Percentiles rank a stretch among this genome's conserved stretches.
Evolutionary conservation across 257 asterid species (phyloP).

Genomic region (Primulina huaijiensis): DNA sequence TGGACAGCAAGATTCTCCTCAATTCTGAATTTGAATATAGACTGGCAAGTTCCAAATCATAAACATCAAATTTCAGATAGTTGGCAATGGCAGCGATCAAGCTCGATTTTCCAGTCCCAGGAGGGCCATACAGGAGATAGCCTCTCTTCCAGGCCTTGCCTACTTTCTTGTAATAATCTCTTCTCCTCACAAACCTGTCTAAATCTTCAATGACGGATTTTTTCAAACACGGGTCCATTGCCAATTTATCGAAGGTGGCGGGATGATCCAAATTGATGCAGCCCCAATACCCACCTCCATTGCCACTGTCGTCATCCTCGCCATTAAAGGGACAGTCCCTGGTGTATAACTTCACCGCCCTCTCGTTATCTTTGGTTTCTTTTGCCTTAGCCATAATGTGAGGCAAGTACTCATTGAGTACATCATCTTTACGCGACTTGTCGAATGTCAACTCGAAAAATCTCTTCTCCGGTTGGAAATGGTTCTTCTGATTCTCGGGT

Average conservation of each 20-base stretch:
- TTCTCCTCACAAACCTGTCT: conserved; percentile 71
- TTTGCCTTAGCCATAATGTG: conserved; percentile 47
- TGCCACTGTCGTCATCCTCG: conserved; percentile 46
- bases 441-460: conserved; percentile 64
- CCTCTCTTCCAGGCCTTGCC: conserved; percentile 96
- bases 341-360: conserved; percentile 60
- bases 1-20: conserved; percentile 59
- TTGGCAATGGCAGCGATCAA: conserved; percentile 84
- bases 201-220: conserved; percentile 51
- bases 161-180: conserved; percentile 64
- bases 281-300: conserved; percentile 63
- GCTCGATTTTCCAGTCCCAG: conserved; percentile 88
- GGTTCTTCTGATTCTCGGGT: conserved; percentile 30
- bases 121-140: conserved; percentile 77
- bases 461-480: conserved; percentile 39
- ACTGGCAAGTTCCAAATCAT: conserved; percentile 64
- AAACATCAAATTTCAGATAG: conserved; percentile 63
- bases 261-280: conserved; percentile 70
- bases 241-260: conserved; percentile 61
- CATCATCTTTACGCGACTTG: conserved; percentile 30
- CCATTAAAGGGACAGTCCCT: conserved; percentile 45
- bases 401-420: conserved; percentile 56
- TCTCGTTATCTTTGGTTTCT: conserved; percentile 42
- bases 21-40: conserved; percentile 52
- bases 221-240: conserved; percentile 63